A percentile compares a stretch with the other conserved stretches of the same genome.
Conservation (phyloP, 1,139 yeast species). For the Tardiomyces blankii region DNA sequence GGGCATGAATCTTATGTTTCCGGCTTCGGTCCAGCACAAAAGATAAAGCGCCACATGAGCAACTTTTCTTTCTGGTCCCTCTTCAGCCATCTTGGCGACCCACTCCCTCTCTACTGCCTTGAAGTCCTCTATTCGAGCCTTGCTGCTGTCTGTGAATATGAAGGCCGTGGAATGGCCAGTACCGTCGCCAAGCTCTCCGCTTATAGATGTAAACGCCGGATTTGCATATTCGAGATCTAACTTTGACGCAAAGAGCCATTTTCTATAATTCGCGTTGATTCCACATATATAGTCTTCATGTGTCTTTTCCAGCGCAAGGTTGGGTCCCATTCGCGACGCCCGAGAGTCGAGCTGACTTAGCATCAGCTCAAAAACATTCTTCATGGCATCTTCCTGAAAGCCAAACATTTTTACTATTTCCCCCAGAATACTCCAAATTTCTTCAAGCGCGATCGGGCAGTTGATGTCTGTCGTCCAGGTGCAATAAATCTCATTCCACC, state of each 20-base stretch:
- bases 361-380: constrained; percentile 66
- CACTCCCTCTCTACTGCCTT: constrained; percentile 48
- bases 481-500: too few species aligned
- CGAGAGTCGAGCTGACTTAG: constrained; percentile 70
- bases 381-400: constrained; percentile 65
- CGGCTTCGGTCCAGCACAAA: constrained; percentile 85
- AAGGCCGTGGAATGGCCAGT: too few species aligned
- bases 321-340: constrained; percentile 63
- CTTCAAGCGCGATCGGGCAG: constrained; percentile 33
- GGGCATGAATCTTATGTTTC: constrained; percentile 72
- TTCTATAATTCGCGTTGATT: constrained; percentile 48
- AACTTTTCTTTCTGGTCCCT: constrained; percentile 33
- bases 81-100: constrained; percentile 44
- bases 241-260: constrained; percentile 65
- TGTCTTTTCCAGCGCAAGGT: constrained; percentile 40
- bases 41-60: constrained; percentile 61
- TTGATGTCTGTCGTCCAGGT: too few species aligned
- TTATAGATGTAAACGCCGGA: too few species aligned
- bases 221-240: constrained; percentile 29
- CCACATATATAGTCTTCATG: constrained; percentile 78
- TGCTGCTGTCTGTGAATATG: too few species aligned
- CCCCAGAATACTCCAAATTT: constrained; percentile 53
- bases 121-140: constrained; percentile 34
- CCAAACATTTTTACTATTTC: constrained; percentile 55
- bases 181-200: too few species aligned